These are phyloP conservation scores for Annulohypoxylon nitens DNA, from an alignment of 495 filamentous ascomycete genomes.

Conservation along the genomic window DNA sequence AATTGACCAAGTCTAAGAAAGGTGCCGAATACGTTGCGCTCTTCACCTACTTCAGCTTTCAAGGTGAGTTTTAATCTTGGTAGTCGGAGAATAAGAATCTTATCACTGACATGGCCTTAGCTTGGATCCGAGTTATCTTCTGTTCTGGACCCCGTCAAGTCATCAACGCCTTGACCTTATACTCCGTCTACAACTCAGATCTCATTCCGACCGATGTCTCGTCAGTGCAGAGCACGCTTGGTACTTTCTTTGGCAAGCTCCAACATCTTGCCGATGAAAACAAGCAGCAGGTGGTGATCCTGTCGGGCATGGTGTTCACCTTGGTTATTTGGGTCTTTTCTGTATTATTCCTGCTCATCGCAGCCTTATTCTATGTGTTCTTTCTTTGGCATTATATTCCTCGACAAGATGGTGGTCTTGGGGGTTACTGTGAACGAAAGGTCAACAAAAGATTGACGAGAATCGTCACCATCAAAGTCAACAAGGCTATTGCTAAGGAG, in stretches of 20 bases:
- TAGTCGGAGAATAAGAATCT: not conserved
- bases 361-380: constrained; percentile 80
- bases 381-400: constrained; percentile 95
- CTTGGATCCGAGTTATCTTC: constrained; percentile 88
- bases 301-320: constrained; percentile 92
- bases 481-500: constrained; percentile 85
- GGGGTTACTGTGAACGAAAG: constrained; percentile 88
- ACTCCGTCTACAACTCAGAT: constrained; percentile 76
- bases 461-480: constrained; percentile 85
- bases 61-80: constrained; percentile 68
- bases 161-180: constrained; percentile 89
- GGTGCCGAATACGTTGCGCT: constrained; percentile 91
- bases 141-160: constrained; percentile 92
- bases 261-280: constrained; percentile 76
- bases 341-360: constrained; percentile 77
- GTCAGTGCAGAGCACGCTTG: constrained; percentile 68
- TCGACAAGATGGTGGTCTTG: constrained; percentile 78
- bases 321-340: constrained; percentile 90
- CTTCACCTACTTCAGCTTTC: constrained; percentile 94
- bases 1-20: constrained; percentile 91
- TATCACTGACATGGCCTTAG: constrained; percentile 56
- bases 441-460: constrained; percentile 82
- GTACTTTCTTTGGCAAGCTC: constrained; percentile 82
- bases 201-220: constrained; percentile 63
- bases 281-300: constrained; percentile 79